Percentiles rank a stretch among this genome's conserved stretches.
Evolutionary conservation across 371 early-diverging fungal species (phyloP).

Genomic region (Rhizoclosmatium hyalinum): DNA sequence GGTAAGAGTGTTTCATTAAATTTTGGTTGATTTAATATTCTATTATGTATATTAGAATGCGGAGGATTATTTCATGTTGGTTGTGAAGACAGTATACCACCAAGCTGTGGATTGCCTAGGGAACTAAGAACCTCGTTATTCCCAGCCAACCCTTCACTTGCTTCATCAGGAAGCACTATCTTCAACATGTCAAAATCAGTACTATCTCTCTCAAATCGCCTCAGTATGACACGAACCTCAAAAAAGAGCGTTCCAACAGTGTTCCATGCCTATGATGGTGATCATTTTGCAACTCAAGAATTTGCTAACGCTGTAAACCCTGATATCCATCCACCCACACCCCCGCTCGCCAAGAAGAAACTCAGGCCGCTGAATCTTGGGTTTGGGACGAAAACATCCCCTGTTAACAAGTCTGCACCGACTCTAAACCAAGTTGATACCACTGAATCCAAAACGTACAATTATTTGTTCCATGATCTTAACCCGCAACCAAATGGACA

Average conservation of each 20-base stretch:
- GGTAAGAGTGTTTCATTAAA: not conserved
- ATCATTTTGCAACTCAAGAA: conserved; percentile 23
- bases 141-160: conserved; percentile 2
- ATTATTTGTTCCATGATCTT: not conserved
- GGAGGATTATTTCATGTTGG: conserved; percentile 34
- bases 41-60: conserved; percentile 32
- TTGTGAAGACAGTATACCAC: conserved; percentile 32
- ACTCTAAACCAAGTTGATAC: not conserved
- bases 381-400: too few species aligned
- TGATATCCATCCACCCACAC: conserved; percentile 32
- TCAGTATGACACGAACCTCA: not conserved
- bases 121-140: conserved; percentile 33
- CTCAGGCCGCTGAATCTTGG: not conserved
- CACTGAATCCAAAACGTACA: not conserved
- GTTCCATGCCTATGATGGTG: conserved; percentile 18
- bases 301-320: conserved; percentile 22
- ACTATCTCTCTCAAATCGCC: not conserved
- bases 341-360: conserved; percentile 9
- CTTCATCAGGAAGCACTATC: not conserved
- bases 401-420: not conserved
- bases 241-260: not conserved
- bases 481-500: not conserved
- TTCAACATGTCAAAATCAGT: not conserved
- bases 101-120: conserved; percentile 37
- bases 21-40: not conserved